Conservation (phyloP, 495 filamentous ascomycete genomes). For the Trichoderma virens region DNA sequence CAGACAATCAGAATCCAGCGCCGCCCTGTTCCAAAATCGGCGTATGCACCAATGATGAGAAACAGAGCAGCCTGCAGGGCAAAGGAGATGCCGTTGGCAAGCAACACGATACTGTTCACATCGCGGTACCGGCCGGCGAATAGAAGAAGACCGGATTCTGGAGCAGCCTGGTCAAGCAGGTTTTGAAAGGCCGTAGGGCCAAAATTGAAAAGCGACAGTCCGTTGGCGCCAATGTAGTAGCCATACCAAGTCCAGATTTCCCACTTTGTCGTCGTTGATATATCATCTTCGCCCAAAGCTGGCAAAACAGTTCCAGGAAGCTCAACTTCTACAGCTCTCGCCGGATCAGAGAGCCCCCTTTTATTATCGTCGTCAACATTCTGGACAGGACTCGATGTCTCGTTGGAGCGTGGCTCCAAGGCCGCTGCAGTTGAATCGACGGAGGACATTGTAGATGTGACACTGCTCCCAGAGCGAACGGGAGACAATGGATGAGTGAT, state of each 20-base stretch:
- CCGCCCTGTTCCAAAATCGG: slow-evolving; percentile 55
- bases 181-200: slow-evolving; percentile 61
- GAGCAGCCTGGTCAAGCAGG: slow-evolving; percentile 50
- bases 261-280: slow-evolving; percentile 36
- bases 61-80: slow-evolving; percentile 55
- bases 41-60: slow-evolving; percentile 50
- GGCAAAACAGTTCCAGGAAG: not conserved
- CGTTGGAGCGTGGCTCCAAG: not conserved
- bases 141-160: slow-evolving; percentile 35
- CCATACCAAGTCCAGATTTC: slow-evolving; percentile 63
- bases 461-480: not conserved
- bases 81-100: slow-evolving; percentile 57
- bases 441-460: not conserved
- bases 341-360: not conserved
- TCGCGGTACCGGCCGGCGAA: slow-evolving; percentile 46
- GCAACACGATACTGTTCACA: slow-evolving; percentile 54
- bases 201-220: slow-evolving; percentile 60
- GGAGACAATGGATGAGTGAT: slow-evolving; percentile 1
- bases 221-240: slow-evolving; percentile 64
- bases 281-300: not conserved
- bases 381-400: not conserved
- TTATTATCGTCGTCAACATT: not conserved
- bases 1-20: slow-evolving; percentile 54
- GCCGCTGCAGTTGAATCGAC: not conserved
- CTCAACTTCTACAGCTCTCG: not conserved